A percentile compares a stretch with the other conserved stretches of the same genome.
These are phyloP conservation scores for Fusarium stilboides DNA, from an alignment of 2,329 filamentous ascomycete genomes.

Conservation along the genomic window DNA sequence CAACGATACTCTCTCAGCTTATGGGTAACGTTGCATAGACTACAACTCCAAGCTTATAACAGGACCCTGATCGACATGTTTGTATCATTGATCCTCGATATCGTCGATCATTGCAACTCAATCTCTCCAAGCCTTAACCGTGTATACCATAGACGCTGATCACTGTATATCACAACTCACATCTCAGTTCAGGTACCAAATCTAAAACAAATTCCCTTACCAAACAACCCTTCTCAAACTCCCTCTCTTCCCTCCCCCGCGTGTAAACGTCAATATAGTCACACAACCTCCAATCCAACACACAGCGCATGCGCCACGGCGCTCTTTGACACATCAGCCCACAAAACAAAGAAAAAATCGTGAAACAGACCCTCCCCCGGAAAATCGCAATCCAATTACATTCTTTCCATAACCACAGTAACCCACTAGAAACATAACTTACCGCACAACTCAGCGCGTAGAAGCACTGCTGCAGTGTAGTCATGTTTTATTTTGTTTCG, in stretches of 20 bases:
- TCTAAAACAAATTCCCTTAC: background rate
- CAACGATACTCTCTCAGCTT: background rate
- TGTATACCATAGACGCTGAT: background rate
- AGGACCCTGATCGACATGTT: background rate
- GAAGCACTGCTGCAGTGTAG: slow-evolving; percentile 16
- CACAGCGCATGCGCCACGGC: background rate
- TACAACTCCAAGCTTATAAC: background rate
- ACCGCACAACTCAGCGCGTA: background rate
- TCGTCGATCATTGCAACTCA: background rate
- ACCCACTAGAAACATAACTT: background rate
- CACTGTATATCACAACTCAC: background rate
- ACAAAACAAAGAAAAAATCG: slow-evolving; percentile 1
- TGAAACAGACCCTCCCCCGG: slow-evolving; percentile 32
- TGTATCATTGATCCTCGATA: background rate
- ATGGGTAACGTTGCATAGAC: background rate
- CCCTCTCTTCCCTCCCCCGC: slow-evolving; percentile 4
- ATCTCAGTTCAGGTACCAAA: background rate
- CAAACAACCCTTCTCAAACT: background rate
- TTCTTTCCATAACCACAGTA: slow-evolving; percentile 8
- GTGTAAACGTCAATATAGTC: slow-evolving; percentile 14
- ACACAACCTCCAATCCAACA: slow-evolving; percentile 5
- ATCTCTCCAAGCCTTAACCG: background rate
- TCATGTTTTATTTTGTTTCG: background rate
- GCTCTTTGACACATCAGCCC: slow-evolving; percentile 23
- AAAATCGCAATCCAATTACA: slow-evolving; percentile 15